Evolutionary conservation across 1,284 basidiomycete species (phyloP).

Genomic region (Pseudozyma sp.): DNA sequence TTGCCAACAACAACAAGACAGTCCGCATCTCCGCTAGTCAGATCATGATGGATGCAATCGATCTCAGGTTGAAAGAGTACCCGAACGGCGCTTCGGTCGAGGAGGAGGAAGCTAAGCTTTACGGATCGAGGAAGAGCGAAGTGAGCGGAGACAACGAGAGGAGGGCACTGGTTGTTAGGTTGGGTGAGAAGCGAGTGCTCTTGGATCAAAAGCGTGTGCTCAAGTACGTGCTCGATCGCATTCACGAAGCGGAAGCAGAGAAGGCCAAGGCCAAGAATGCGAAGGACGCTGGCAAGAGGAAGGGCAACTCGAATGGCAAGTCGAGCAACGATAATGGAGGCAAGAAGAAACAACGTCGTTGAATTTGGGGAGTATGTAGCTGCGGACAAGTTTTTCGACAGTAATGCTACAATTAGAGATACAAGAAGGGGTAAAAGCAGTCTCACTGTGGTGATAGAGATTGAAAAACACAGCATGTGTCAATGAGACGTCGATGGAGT

Average conservation of each 20-base stretch:
- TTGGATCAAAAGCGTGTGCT: slow-evolving; percentile 53
- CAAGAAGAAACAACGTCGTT: slow-evolving; percentile 38
- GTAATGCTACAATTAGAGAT: no score
- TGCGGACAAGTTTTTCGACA: neutral
- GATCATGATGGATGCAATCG: slow-evolving; percentile 47
- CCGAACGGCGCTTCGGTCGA: slow-evolving; percentile 57
- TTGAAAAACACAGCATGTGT: no score
- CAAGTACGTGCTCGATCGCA: slow-evolving; percentile 35
- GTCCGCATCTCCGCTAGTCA: slow-evolving; percentile 26
- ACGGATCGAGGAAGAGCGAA: slow-evolving; percentile 19
- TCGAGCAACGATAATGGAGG: slow-evolving; percentile 5
- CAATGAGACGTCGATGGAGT: no score
- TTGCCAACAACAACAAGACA: slow-evolving; percentile 5
- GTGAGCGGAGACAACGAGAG: slow-evolving; percentile 57
- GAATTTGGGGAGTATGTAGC: neutral
- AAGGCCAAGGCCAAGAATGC: slow-evolving; percentile 14
- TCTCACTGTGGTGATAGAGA: no score
- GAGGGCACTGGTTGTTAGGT: slow-evolving; percentile 79
- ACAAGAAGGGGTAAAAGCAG: neutral
- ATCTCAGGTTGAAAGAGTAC: slow-evolving; percentile 39
- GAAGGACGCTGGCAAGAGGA: slow-evolving; percentile 32
- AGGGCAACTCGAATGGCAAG: slow-evolving; percentile 14
- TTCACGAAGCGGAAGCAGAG: slow-evolving; percentile 28
- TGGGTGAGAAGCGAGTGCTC: slow-evolving; percentile 84
- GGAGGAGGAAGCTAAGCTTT: slow-evolving; percentile 74